Evolutionary conservation across 2,329 filamentous ascomycete genomes (phyloP), one percentile per base, ranked within the genome.

Genomic region (Orbilia quercus): DNA sequence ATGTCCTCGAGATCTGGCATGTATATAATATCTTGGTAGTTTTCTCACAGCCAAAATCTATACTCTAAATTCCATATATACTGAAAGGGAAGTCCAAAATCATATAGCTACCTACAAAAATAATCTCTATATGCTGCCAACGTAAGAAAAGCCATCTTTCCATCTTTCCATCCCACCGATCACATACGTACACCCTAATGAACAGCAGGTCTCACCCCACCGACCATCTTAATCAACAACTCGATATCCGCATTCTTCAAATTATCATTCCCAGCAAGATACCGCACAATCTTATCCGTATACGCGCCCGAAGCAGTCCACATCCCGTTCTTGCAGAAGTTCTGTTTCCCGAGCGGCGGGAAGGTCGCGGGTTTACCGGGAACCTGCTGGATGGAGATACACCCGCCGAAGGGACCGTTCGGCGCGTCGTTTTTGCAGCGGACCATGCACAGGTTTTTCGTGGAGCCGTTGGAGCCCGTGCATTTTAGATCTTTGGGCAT

Each of bases 201-300:
- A 31, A 31, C 28, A 9, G 28, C 28, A 31, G 28, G 28, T 50
- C 62, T 40, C 42, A 36, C 57, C 7, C 16, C 42, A 3, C 62
- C 62, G 16, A 34, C 28, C 23, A 57, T 40, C 1, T 57, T 57
- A 1, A 50, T 40, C 44, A 65, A 50, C 4, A 16, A 54, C 5
- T 54, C 51, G 18, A 65, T 57, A 40, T 65, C 62, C 1, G 50
- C 62, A 9, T 65, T 40, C 23, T 65, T 65, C 2, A 65, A n/a
- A 23, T 65, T 65, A 25, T 57, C 18, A 16, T 65, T 65, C 23
- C 62, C 62, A 16, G 62, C 62, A 18, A 65, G 44, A 25, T 48
- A 57, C 23, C 62, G 36, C 14, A 65, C 20, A 1, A 12, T 31
- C 22, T 65, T 57, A 40, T 65, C 62, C 5, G 42, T 40, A 28